Evolutionary conservation across 1,139 yeast species (phyloP).

Genomic region (Geotrichum histeridarum): DNA sequence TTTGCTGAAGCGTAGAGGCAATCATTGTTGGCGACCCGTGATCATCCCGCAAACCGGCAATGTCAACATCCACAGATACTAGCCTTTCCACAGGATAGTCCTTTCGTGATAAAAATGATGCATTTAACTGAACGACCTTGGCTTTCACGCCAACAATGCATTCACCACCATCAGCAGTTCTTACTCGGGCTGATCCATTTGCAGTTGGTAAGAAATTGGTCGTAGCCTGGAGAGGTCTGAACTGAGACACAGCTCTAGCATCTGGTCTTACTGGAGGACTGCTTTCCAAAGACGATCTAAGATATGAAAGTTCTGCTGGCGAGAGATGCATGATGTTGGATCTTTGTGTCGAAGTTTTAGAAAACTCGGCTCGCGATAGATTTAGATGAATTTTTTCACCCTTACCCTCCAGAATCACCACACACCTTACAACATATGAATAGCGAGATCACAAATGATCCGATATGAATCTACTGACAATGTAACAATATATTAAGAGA

Average conservation of each 20-base stretch:
- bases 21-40: conserved; percentile 39
- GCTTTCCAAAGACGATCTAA: conserved; percentile 64
- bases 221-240: conserved; percentile 79
- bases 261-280: conserved; percentile 74
- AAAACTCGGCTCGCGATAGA: background rate
- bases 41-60: conserved; percentile 37
- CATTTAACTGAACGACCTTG: conserved; percentile 54
- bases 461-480: no score
- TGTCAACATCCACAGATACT: conserved; percentile 72
- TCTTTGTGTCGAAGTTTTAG: background rate
- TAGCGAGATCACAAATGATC: no score
- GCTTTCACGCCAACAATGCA: conserved; percentile 86
- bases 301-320: conserved; percentile 78
- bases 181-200: conserved; percentile 85
- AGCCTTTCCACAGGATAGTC: conserved; percentile 38
- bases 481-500: no score
- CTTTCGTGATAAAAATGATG: conserved; percentile 1
- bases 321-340: conserved; percentile 45
- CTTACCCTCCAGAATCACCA: background rate
- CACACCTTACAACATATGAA: no score
- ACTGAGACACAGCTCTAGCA: conserved; percentile 66
- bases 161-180: conserved; percentile 85
- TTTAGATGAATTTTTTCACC: conserved; percentile 4
- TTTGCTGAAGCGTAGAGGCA: conserved; percentile 40
- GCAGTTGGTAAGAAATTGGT: conserved; percentile 78